Base-by-base conservation (phyloP, 2,329 filamentous ascomycete species). In the Fusarium ambrosium region DNA sequence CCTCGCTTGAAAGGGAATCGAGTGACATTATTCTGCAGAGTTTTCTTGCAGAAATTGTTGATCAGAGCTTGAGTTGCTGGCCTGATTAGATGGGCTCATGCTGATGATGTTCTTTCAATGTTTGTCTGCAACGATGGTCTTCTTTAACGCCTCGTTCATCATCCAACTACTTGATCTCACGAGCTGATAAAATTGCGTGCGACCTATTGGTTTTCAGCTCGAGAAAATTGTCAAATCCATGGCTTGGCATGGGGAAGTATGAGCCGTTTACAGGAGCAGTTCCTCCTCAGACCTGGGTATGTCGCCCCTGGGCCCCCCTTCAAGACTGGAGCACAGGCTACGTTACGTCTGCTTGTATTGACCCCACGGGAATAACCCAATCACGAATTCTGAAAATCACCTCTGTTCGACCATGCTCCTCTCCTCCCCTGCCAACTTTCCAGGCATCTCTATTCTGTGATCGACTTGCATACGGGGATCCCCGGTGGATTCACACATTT, bases 291-390 rank as follows among this genome's bases (percentile, higher is more conserved):
- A 6, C n/a, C 14, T 8, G 27, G 65, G 4, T 24, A 24, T 73
- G 55, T 73, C 62, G 66, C 63, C 65, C 48, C 24, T 6, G 24
- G 24, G 24, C 24, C 24, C 64, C n/a, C 45, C 64, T 32, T 27
- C 22, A 32, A 67, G 18, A 66, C 41, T 24, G 18, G 34, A 45
- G 45, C 64, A 65, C 64, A 69, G 61, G 55, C 59, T 70, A 64
- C 64, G 58, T 74, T 66, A 61, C 43, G 43, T 48, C 43, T 48
- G 43, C 32, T 34, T 34, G 29, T 24, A 29, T 29, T 29, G 13
- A 65, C 59, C 69, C 76, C 74, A 74, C 72, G 66, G 58, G 61
- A 58, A 71, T 66, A 75, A 71, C 34, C 68, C 76, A 71, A 77
- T 76, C 68, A 53, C 32, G 48, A 68, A 29, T 39, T 22, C 18